Percentiles rank a stretch among this genome's conserved stretches.
phyloP scores from a whole-genome alignment of 257 asterid species.

The Salvia hispanica region DNA sequence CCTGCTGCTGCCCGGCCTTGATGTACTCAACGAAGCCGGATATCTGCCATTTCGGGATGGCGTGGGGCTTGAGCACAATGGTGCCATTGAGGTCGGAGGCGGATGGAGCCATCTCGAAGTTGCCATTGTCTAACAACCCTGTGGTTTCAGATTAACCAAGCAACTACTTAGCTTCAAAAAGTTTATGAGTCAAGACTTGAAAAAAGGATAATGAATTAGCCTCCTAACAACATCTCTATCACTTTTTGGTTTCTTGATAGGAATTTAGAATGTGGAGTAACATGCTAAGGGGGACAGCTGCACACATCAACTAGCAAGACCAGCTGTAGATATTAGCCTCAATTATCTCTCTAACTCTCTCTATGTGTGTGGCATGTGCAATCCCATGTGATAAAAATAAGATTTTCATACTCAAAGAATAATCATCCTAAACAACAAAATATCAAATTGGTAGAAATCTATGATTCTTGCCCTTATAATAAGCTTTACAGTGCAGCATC shows the following conservation, averaged over 20 bases:
- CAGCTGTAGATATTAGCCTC: constrained; percentile 25
- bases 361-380: constrained; percentile 25
- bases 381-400: constrained; percentile 34
- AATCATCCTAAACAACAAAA: no score
- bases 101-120: constrained; percentile 71
- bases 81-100: constrained; percentile 69
- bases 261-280: constrained; percentile 24
- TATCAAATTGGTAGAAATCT: constrained; percentile 6
- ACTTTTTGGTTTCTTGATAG: background rate
- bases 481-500: constrained; percentile 25
- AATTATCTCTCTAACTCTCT: no score
- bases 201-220: background rate
- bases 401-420: background rate
- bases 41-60: constrained; percentile 72
- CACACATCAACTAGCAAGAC: constrained; percentile 34
- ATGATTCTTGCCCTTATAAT: background rate
- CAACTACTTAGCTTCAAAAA: background rate
- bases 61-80: constrained; percentile 54
- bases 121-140: constrained; percentile 82
- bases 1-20: constrained; percentile 92
- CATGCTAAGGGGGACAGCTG: constrained; percentile 35
- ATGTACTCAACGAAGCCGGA: constrained; percentile 94
- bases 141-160: background rate
- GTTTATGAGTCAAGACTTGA: background rate
- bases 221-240: background rate